Evolutionary conservation across 305 asterid genomes (phyloP).

Genomic region (Coffea humblotiana): DNA sequence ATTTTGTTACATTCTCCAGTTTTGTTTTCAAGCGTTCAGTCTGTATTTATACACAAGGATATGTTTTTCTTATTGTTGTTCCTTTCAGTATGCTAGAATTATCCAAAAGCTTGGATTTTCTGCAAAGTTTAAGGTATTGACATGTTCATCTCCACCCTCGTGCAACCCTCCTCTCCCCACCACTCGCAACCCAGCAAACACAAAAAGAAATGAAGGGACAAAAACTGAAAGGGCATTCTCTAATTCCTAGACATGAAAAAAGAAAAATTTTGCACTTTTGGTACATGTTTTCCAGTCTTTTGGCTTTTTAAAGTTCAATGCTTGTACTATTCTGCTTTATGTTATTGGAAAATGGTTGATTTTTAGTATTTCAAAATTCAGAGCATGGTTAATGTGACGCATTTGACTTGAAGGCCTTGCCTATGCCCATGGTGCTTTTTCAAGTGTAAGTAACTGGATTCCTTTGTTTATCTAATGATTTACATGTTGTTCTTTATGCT

Average conservation of each 20-base stretch:
- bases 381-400: constrained; percentile 41
- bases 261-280: too few species aligned
- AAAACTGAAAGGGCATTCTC: too few species aligned
- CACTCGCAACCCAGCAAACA: too few species aligned
- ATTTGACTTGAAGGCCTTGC: constrained; percentile 47
- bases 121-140: constrained; percentile 37
- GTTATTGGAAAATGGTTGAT: not conserved
- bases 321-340: too few species aligned
- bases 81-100: constrained; percentile 37
- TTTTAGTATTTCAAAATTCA: constrained; percentile 44
- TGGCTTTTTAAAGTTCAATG: too few species aligned
- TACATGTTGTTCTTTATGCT: too few species aligned
- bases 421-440: constrained; percentile 44
- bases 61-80: not conserved
- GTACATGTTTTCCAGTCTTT: too few species aligned
- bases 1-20: too few species aligned
- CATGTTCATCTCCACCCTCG: too few species aligned
- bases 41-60: not conserved
- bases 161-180: not conserved
- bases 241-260: too few species aligned
- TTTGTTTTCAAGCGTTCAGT: not conserved
- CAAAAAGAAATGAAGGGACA: too few species aligned
- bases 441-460: constrained; percentile 32
- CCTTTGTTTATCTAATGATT: too few species aligned
- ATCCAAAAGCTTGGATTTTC: constrained; percentile 40